These are phyloP conservation scores for Fusarium musae DNA, from an alignment of 2,329 filamentous ascomycete genomes.

Conservation along the genomic window DNA sequence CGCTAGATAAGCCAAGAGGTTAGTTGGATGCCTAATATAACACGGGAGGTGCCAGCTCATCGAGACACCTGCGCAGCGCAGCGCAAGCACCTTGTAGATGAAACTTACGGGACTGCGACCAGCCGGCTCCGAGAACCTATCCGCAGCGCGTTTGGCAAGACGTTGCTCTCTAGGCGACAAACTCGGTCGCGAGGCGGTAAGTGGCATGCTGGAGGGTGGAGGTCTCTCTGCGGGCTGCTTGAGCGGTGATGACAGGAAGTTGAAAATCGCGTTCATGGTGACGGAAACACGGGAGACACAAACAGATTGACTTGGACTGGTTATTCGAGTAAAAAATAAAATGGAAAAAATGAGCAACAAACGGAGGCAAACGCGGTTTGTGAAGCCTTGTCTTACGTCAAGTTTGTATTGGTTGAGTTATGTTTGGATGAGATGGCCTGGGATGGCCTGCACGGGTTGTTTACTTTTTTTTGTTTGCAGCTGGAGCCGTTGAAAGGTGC, in stretches of 20 bases:
- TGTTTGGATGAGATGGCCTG: not conserved
- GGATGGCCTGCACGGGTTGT: not conserved
- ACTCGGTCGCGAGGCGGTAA: conserved; percentile 11
- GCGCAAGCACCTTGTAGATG: not conserved
- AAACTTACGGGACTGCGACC: conserved; percentile 34
- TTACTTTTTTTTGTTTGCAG: conserved; percentile 15
- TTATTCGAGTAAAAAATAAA: not conserved
- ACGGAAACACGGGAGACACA: not conserved
- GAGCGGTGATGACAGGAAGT: conserved; percentile 40
- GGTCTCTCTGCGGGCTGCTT: conserved; percentile 26
- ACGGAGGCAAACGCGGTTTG: not conserved
- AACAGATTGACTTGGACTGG: not conserved
- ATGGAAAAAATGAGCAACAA: not conserved
- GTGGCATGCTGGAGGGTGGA: conserved; percentile 23
- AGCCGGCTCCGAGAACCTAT: conserved; percentile 17
- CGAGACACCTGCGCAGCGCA: not conserved
- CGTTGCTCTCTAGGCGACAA: conserved; percentile 31
- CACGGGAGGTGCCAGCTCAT: not conserved
- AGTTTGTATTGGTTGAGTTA: not conserved
- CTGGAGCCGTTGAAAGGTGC: not conserved
- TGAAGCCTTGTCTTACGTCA: conserved; percentile 7
- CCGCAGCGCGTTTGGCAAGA: conserved; percentile 21
- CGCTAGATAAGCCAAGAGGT: conserved; percentile 12
- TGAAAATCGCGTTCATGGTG: conserved; percentile 20
- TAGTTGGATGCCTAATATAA: not conserved